phyloP scores from a whole-genome alignment of 441 rosid species.

The Adansonia madagascariensis region DNA sequence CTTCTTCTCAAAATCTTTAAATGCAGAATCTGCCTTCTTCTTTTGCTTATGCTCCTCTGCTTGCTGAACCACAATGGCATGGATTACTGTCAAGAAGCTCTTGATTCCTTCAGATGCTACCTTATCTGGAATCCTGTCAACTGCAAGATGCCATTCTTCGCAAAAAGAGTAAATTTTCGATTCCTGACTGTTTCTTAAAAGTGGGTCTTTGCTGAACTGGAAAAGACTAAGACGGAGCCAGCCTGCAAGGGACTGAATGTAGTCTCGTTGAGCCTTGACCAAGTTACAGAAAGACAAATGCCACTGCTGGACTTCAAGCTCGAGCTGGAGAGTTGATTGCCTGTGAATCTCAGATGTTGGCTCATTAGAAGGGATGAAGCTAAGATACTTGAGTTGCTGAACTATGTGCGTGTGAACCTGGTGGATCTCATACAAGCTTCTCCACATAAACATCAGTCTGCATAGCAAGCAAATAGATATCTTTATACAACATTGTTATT shows the following conservation, averaged over 20 bases:
- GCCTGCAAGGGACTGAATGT: conserved; percentile 78
- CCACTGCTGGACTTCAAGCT: conserved; percentile 89
- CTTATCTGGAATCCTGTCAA: conserved; percentile 82
- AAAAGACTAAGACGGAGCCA: conserved; percentile 92
- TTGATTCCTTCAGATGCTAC: conserved; percentile 94
- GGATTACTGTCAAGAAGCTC: conserved; percentile 72
- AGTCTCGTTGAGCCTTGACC: conserved; percentile 76
- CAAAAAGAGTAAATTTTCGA: conserved; percentile 77
- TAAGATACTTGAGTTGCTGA: conserved; percentile 87
- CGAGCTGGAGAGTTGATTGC: conserved; percentile 91
- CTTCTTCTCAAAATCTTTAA: conserved; percentile 61
- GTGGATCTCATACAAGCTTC: conserved; percentile 93
- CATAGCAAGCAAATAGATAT: conserved; percentile 27
- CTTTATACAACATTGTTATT: conserved; percentile 19
- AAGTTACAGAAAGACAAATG: conserved; percentile 79
- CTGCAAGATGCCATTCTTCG: conserved; percentile 83
- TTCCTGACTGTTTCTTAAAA: conserved; percentile 51
- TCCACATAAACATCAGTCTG: conserved; percentile 94
- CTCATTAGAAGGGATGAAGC: conserved; percentile 76
- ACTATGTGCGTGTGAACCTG: conserved; percentile 92
- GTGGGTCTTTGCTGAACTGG: conserved; percentile 72
- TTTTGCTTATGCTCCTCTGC: conserved; percentile 79
- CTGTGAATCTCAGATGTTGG: conserved; percentile 87
- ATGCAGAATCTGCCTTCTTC: conserved; percentile 61
- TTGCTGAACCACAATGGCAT: conserved; percentile 79